Evolutionary conservation across 1,284 basidiomycete species (phyloP).

Genomic region (Trametes hirsuta): DNA sequence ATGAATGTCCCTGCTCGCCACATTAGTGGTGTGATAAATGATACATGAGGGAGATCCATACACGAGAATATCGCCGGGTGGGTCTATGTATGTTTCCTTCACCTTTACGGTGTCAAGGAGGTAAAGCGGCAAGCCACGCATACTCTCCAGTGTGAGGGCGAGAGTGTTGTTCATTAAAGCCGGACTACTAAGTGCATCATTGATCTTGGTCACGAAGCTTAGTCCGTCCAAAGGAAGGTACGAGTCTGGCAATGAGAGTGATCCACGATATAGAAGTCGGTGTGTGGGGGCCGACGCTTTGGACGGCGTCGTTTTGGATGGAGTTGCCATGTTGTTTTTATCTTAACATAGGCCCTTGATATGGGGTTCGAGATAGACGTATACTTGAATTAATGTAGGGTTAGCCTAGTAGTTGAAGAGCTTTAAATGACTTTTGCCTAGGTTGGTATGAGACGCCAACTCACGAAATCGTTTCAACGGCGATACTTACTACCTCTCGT

Average conservation of each 20-base stretch:
- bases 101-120: conserved; percentile 59
- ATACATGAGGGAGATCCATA: conserved; percentile 39
- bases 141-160: conserved; percentile 74
- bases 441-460: no score
- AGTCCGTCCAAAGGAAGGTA: conserved; percentile 72
- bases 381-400: no score
- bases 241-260: conserved; percentile 75
- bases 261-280: conserved; percentile 74
- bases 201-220: conserved; percentile 57
- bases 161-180: conserved; percentile 66
- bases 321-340: not conserved
- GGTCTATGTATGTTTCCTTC: conserved; percentile 61
- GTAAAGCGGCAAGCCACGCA: conserved; percentile 74
- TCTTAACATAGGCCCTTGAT: no score
- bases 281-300: conserved; percentile 16
- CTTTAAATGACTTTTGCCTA: no score
- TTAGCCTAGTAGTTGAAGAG: no score
- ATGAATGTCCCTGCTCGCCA: conserved; percentile 62
- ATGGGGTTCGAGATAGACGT: no score
- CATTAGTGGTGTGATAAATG: not conserved
- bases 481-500: no score
- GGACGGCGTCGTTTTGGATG: not conserved
- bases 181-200: conserved; percentile 44
- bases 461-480: no score
- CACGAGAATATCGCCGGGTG: conserved; percentile 56